phyloP scores from a whole-genome alignment of 1,139 yeast species.

The Magnusiomyces paraingens region DNA sequence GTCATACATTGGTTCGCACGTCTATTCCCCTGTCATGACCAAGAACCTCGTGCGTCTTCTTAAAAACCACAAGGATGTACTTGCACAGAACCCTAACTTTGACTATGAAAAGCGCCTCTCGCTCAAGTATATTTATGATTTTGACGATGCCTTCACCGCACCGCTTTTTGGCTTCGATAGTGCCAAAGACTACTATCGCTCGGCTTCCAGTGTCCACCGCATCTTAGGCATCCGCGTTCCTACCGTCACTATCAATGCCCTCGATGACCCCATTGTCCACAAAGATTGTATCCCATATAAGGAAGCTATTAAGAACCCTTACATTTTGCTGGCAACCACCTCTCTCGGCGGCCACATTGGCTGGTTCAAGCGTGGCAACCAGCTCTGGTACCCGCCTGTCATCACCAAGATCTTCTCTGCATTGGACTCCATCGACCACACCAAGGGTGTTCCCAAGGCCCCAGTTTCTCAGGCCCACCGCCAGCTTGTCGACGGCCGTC shows the following conservation, averaged over 20 bases:
- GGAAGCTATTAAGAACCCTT: slow-evolving; percentile 64
- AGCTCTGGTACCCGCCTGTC: slow-evolving; percentile 68
- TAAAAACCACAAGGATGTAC: slow-evolving; percentile 52
- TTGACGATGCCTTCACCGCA: slow-evolving; percentile 69
- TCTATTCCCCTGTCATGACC: slow-evolving; percentile 64
- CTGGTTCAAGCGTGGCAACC: slow-evolving; percentile 53
- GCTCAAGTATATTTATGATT: slow-evolving; percentile 45
- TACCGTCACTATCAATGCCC: slow-evolving; percentile 56
- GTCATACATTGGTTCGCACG: slow-evolving; percentile 52
- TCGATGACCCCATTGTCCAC: slow-evolving; percentile 77
- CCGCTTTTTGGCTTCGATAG: slow-evolving; percentile 64
- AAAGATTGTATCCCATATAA: slow-evolving; percentile 51
- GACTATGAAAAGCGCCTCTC: slow-evolving; percentile 26
- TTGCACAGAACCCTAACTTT: slow-evolving; percentile 39
- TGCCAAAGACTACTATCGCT: slow-evolving; percentile 66
- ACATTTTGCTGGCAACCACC: slow-evolving; percentile 57
- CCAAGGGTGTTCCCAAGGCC: slow-evolving; percentile 8
- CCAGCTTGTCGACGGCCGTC: slow-evolving; percentile 5
- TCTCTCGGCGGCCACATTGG: slow-evolving; percentile 86
- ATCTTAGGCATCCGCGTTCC: slow-evolving; percentile 58
- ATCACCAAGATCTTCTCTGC: slow-evolving; percentile 54
- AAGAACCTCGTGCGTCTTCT: slow-evolving; percentile 56
- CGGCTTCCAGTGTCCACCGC: slow-evolving; percentile 57
- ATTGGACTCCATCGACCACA: slow-evolving; percentile 38
- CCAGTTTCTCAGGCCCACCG: slow-evolving; percentile 8